Percentiles rank a stretch among this genome's conserved stretches.
These are phyloP conservation scores for Wallacemonas sp. DNA, from an alignment of 208 protist species.

Conservation along the genomic window DNA sequence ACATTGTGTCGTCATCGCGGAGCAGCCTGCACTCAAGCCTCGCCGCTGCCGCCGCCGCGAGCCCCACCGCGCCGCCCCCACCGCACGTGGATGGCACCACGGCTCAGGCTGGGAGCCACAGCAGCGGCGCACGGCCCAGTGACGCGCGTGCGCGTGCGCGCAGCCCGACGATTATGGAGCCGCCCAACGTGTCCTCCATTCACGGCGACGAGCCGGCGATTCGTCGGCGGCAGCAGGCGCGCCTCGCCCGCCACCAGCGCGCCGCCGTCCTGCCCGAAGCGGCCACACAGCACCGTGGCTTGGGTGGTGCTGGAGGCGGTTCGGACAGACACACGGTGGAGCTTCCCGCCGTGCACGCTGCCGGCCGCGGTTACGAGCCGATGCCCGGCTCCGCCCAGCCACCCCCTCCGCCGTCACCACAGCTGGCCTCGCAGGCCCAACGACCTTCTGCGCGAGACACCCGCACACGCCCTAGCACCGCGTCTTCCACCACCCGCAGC, in stretches of 20 bases:
- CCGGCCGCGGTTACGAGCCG: too few relatives aligned
- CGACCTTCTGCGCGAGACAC: too few relatives aligned
- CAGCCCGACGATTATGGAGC: slow-evolving; percentile 40
- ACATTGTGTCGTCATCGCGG: slow-evolving; percentile 54
- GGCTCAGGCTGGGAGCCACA: neutral
- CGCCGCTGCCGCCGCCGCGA: too few relatives aligned
- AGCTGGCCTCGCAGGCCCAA: too few relatives aligned
- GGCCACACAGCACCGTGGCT: neutral
- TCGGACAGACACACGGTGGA: too few relatives aligned
- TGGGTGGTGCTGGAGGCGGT: neutral
- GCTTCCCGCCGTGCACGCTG: too few relatives aligned
- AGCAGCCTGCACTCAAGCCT: slow-evolving; percentile 39
- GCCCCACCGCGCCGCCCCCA: slow-evolving; percentile 15
- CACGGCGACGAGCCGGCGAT: slow-evolving; percentile 36
- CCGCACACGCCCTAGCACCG: too few relatives aligned
- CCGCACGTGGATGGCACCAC: neutral
- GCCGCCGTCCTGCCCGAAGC: neutral
- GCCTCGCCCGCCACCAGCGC: neutral
- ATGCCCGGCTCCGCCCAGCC: too few relatives aligned
- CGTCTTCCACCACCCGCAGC: neutral
- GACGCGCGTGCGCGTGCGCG: slow-evolving; percentile 9
- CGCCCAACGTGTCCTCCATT: slow-evolving; percentile 61
- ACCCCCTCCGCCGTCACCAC: too few relatives aligned
- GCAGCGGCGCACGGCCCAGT: neutral
- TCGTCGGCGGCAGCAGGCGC: slow-evolving; percentile 12